A percentile compares a stretch with the other conserved stretches of the same genome.
Conservation (phyloP, 2,329 filamentous ascomycete genomes). For the Pleurostoma richardsiae region DNA sequence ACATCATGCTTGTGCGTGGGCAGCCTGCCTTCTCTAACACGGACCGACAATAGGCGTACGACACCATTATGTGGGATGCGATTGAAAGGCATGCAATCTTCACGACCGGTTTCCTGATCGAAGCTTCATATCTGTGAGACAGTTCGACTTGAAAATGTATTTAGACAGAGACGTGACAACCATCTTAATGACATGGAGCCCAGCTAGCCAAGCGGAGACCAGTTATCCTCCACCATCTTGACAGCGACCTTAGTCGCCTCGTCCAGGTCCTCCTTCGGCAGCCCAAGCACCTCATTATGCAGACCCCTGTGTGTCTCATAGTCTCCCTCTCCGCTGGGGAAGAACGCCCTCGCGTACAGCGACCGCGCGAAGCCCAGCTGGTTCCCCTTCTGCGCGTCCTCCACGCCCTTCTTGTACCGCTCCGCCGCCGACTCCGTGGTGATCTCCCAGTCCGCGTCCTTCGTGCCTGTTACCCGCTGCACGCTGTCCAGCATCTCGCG, state of each 20-base stretch:
- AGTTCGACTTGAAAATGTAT: neutral
- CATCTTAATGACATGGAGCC: too few species aligned
- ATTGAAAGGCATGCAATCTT: slow-evolving; percentile 28
- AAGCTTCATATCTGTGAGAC: slow-evolving; percentile 26
- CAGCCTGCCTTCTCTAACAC: neutral
- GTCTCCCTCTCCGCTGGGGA: slow-evolving; percentile 32
- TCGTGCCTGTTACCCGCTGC: slow-evolving; percentile 51
- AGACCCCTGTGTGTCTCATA: slow-evolving; percentile 31
- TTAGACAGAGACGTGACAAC: too few species aligned
- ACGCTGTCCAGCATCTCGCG: slow-evolving; percentile 60
- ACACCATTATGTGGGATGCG: slow-evolving; percentile 28
- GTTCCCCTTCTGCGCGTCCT: slow-evolving; percentile 35
- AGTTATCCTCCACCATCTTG: too few species aligned
- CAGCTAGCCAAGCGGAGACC: too few species aligned
- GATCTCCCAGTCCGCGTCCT: slow-evolving; percentile 57
- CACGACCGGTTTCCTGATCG: slow-evolving; percentile 29
- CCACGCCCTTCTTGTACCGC: slow-evolving; percentile 42
- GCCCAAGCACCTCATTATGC: slow-evolving; percentile 49
- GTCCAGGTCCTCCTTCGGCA: slow-evolving; percentile 56
- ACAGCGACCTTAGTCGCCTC: slow-evolving; percentile 36
- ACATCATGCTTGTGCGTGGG: neutral
- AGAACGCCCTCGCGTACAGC: slow-evolving; percentile 55
- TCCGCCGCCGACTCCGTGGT: slow-evolving; percentile 36
- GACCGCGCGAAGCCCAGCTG: slow-evolving; percentile 37
- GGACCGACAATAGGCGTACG: slow-evolving; percentile 17